These are phyloP conservation scores for Paulownia fortunei DNA, from an alignment of 257 asterid species.

Conservation along the genomic window DNA sequence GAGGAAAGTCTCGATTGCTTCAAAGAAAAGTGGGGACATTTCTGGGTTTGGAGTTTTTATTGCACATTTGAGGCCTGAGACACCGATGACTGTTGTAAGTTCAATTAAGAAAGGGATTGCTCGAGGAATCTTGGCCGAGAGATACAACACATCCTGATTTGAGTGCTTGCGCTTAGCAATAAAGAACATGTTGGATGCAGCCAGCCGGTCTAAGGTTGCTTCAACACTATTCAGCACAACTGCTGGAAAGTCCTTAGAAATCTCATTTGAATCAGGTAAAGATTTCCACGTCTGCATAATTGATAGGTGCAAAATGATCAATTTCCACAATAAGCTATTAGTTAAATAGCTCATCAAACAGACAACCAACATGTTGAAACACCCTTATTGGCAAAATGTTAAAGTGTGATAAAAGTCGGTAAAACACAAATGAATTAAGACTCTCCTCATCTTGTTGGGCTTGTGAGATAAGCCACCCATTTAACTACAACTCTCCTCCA, in stretches of 20 bases:
- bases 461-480: background rate
- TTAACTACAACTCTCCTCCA: background rate
- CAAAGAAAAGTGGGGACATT: constrained; percentile 90
- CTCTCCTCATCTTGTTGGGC: no score
- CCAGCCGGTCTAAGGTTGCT: constrained; percentile 69
- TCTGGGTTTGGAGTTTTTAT: constrained; percentile 86
- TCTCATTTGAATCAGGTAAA: constrained; percentile 91
- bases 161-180: constrained; percentile 93
- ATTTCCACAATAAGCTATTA: constrained; percentile 10
- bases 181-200: constrained; percentile 83
- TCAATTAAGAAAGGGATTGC: constrained; percentile 91
- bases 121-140: constrained; percentile 86
- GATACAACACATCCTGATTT: constrained; percentile 89
- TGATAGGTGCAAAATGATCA: constrained; percentile 17
- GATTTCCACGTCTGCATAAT: constrained; percentile 92
- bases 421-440: background rate
- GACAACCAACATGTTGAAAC: background rate
- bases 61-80: constrained; percentile 93
- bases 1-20: constrained; percentile 73
- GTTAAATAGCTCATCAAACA: background rate
- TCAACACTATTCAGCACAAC: constrained; percentile 71
- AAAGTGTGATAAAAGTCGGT: background rate
- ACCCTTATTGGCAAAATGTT: background rate
- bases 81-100: constrained; percentile 74
- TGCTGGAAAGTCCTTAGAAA: constrained; percentile 78